Percentiles rank a stretch among this genome's conserved stretches.
phyloP scores from a whole-genome alignment of 768 basidiomycete genomes.

The Candolleomyces aberdarensis region DNA sequence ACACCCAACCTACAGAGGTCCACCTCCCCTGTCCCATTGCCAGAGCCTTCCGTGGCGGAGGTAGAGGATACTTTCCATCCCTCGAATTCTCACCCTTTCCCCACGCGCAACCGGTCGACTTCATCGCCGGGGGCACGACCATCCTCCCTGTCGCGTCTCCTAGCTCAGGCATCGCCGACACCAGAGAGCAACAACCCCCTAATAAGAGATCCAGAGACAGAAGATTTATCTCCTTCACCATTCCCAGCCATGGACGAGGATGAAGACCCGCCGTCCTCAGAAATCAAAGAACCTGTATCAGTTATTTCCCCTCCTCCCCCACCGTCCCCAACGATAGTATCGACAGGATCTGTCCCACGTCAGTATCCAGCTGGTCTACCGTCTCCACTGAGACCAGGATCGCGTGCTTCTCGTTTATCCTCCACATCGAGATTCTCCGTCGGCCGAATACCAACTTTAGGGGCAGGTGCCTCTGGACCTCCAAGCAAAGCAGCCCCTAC shows the following conservation, averaged over 20 bases:
- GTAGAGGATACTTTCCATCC: constrained; percentile 73
- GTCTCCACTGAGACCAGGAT: constrained; percentile 69
- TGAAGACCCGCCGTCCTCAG: constrained; percentile 23
- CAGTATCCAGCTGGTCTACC: constrained; percentile 28
- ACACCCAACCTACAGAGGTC: not conserved
- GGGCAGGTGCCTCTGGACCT: constrained; percentile 37
- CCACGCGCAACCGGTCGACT: constrained; percentile 57
- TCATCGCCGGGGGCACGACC: constrained; percentile 70
- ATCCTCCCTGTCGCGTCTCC: constrained; percentile 73
- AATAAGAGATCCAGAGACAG: constrained; percentile 16
- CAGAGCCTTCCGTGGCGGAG: constrained; percentile 62
- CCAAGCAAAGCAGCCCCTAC: constrained; percentile 61
- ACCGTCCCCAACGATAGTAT: constrained; percentile 34
- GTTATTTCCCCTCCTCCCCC: constrained; percentile 32
- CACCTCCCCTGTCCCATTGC: constrained; percentile 37
- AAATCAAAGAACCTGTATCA: not conserved
- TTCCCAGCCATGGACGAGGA: constrained; percentile 14
- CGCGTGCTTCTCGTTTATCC: constrained; percentile 68
- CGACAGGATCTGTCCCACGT: constrained; percentile 32
- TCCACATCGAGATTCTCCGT: constrained; percentile 67
- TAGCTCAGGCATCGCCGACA: constrained; percentile 66
- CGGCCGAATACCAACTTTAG: constrained; percentile 59
- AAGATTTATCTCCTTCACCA: constrained; percentile 10
- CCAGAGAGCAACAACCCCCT: constrained; percentile 22
- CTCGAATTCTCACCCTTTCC: constrained; percentile 67